Percentiles rank a stretch among this genome's conserved stretches.
Evolutionary conservation across 2,329 filamentous ascomycete species (phyloP).

Genomic region (Chaetothyriales sp.): DNA sequence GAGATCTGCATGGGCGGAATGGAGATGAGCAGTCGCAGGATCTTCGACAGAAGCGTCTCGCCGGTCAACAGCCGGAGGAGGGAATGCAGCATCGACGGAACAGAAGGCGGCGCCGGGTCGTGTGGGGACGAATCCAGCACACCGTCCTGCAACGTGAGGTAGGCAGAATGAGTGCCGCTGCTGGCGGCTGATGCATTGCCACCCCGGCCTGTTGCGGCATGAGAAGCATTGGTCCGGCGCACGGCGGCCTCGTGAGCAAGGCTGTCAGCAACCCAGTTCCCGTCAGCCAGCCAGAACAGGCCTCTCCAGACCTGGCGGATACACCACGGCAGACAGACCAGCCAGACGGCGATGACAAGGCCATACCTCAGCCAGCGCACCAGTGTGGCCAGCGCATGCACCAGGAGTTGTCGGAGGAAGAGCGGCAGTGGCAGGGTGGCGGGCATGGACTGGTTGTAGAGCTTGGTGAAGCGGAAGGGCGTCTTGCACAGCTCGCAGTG

Average conservation of each 20-base stretch:
- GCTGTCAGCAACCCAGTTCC: conserved; percentile 39
- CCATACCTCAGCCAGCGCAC: conserved; percentile 65
- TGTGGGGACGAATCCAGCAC: neutral
- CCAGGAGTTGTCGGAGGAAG: conserved; percentile 63
- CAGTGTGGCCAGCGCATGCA: conserved; percentile 58
- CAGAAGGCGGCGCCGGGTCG: neutral
- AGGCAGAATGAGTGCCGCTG: neutral
- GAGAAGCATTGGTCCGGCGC: neutral
- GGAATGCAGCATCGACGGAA: neutral
- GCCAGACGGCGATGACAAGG: conserved; percentile 75
- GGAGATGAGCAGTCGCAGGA: conserved; percentile 23
- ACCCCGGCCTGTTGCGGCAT: conserved; percentile 1
- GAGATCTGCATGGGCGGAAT: conserved; percentile 18
- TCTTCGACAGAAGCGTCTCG: conserved; percentile 1
- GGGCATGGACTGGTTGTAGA: conserved; percentile 93
- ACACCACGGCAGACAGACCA: conserved; percentile 73
- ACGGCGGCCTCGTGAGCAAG: conserved; percentile 11
- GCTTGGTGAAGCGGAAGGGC: conserved; percentile 91
- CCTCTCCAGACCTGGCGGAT: conserved; percentile 89
- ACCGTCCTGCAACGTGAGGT: neutral
- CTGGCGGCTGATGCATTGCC: neutral
- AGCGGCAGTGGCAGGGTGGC: conserved; percentile 63
- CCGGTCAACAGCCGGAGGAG: neutral
- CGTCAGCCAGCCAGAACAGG: conserved; percentile 85
- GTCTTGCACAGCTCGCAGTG: conserved; percentile 99